Conservation (phyloP, 2,329 filamentous ascomycete species). For the Camillea tinctor region DNA sequence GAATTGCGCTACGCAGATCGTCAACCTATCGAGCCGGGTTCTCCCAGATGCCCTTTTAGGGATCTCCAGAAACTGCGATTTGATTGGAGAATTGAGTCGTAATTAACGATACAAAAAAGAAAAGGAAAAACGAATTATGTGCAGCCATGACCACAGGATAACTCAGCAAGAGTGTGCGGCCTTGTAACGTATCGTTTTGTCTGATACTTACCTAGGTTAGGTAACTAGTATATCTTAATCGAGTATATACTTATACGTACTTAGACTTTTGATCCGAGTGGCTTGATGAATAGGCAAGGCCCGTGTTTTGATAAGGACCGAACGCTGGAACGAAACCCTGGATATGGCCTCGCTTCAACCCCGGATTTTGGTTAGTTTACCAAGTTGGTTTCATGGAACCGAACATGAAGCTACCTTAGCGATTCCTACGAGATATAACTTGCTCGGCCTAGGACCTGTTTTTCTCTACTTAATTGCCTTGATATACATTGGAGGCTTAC, state of each 20-base stretch:
- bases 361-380: background rate
- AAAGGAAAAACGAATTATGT: background rate
- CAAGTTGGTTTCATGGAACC: background rate
- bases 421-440: background rate
- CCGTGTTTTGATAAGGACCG: background rate
- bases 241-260: background rate
- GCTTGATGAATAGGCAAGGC: background rate
- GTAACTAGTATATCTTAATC: background rate
- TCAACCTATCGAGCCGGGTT: slow-evolving; percentile 1
- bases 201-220: no score
- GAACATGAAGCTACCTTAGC: background rate
- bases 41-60: slow-evolving; percentile 14
- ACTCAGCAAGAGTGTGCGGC: background rate
- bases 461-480: no score
- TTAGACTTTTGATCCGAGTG: background rate
- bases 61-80: slow-evolving; percentile 8
- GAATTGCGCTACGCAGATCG: slow-evolving; percentile 5
- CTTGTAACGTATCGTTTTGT: background rate
- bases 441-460: no score
- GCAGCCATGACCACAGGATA: background rate
- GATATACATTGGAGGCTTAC: no score
- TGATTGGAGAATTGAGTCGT: slow-evolving; percentile 1
- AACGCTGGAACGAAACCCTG: background rate
- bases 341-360: background rate
- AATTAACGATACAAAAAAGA: slow-evolving; percentile 1